A percentile compares a stretch with the other conserved stretches of the same genome.
phyloP scores from a whole-genome alignment of 352 stramenopile genomes.

The Halophytophthora batemanensis region DNA sequence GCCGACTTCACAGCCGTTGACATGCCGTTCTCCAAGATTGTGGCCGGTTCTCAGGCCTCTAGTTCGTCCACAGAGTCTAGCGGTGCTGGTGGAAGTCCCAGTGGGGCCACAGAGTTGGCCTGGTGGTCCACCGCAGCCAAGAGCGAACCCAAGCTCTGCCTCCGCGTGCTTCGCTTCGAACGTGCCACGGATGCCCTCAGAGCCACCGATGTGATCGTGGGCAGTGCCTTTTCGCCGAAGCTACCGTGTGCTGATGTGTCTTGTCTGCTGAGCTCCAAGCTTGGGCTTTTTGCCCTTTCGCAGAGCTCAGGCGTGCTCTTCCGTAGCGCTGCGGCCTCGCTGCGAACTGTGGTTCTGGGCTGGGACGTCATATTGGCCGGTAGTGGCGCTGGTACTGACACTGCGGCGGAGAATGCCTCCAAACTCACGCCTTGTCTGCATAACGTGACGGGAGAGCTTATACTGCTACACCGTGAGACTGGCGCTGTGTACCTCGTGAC shows the following conservation, averaged over 20 bases:
- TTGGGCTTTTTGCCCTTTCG: constrained; percentile 75
- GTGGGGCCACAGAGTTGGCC: constrained; percentile 50
- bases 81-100: constrained; percentile 8
- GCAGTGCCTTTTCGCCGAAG: constrained; percentile 44
- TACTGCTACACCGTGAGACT: constrained; percentile 38
- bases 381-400: neutral
- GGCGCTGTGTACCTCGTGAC: constrained; percentile 45
- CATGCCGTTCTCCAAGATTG: constrained; percentile 24
- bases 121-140: constrained; percentile 78
- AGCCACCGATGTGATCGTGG: constrained; percentile 69
- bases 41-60: neutral
- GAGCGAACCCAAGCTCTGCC: constrained; percentile 56
- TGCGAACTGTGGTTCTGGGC: constrained; percentile 32
- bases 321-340: constrained; percentile 41
- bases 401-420: constrained; percentile 1
- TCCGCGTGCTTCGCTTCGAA: constrained; percentile 72
- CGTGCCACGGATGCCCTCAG: constrained; percentile 64
- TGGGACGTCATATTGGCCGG: constrained; percentile 31
- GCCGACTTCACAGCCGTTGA: constrained; percentile 49
- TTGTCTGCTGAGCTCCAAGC: constrained; percentile 47
- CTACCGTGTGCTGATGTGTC: constrained; percentile 27
- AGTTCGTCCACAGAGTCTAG: constrained; percentile 1
- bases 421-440: constrained; percentile 47
- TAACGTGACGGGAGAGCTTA: constrained; percentile 72
- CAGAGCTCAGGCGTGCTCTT: constrained; percentile 47